Percentiles rank a stretch among this genome's conserved stretches.
Conservation (phyloP, 1,139 yeast species). For the Pneumocystis murina region DNA sequence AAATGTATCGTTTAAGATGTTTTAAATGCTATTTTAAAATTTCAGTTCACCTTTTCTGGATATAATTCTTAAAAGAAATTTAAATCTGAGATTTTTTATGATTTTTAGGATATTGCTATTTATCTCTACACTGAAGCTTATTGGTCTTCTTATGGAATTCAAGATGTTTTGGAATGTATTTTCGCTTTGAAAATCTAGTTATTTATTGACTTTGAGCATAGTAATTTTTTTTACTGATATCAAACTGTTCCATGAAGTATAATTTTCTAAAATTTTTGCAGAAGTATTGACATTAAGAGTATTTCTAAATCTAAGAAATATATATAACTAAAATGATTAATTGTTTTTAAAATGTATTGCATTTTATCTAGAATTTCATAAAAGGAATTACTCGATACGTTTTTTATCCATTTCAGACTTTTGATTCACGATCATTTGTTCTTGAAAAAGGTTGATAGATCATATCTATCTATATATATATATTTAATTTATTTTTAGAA, state of each 20-base stretch:
- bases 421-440: slow-evolving; percentile 36
- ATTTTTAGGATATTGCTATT: no score
- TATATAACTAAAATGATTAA: not conserved
- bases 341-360: not conserved
- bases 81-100: no score
- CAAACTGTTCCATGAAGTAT: not conserved
- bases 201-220: not conserved
- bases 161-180: not conserved
- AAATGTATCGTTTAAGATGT: not conserved
- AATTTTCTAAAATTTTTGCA: not conserved
- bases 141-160: no score
- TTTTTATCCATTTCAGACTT: slow-evolving; percentile 26
- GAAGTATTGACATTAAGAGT: not conserved
- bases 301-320: not conserved
- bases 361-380: no score
- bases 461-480: slow-evolving; percentile 24
- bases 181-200: not conserved
- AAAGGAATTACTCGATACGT: not conserved
- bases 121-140: no score
- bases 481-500: not conserved
- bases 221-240: not conserved
- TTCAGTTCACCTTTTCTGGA: not conserved
- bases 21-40: not conserved
- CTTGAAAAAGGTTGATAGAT: slow-evolving; percentile 31
- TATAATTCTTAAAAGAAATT: no score